These are phyloP conservation scores for Fusarium poae DNA, from an alignment of 2,329 filamentous ascomycete species.

Conservation along the genomic window DNA sequence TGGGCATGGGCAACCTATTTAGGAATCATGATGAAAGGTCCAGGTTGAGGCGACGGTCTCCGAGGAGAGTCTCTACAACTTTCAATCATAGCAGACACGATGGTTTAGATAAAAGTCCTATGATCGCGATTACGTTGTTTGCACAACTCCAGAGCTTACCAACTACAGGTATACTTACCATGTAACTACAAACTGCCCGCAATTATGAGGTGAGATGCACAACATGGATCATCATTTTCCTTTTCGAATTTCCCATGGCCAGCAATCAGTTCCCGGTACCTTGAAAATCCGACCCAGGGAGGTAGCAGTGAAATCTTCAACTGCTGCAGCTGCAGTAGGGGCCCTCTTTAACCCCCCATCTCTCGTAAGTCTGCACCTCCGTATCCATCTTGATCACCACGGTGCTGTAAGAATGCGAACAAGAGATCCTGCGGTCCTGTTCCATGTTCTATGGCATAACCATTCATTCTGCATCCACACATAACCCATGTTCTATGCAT, in stretches of 20 bases:
- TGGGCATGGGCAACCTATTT: slow-evolving; percentile 1
- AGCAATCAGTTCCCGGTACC: slow-evolving; percentile 28
- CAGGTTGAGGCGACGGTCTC: slow-evolving; percentile 13
- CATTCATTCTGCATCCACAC: slow-evolving; percentile 30
- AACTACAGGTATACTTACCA: background rate
- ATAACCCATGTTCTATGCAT: slow-evolving; percentile 19
- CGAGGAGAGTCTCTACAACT: background rate
- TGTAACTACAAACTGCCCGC: background rate
- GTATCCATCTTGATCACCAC: slow-evolving; percentile 24
- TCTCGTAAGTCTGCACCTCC: slow-evolving; percentile 3
- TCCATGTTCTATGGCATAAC: slow-evolving; percentile 40
- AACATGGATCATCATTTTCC: slow-evolving; percentile 20
- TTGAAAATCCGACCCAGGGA: slow-evolving; percentile 14
- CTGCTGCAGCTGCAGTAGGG: slow-evolving; percentile 19
- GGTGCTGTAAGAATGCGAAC: slow-evolving; percentile 23
- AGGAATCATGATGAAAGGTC: slow-evolving; percentile 33
- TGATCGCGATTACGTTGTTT: background rate
- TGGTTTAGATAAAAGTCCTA: background rate
- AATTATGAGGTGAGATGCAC: slow-evolving; percentile 6
- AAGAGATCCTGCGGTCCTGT: slow-evolving; percentile 31
- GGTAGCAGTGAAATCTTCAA: slow-evolving; percentile 18
- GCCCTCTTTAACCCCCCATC: slow-evolving; percentile 27
- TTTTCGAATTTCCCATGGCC: slow-evolving; percentile 12
- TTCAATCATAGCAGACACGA: background rate
- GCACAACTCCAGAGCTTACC: background rate